Base-by-base conservation (phyloP, 2,329 filamentous ascomycete genomes). In the Aschersonia sp. region DNA sequence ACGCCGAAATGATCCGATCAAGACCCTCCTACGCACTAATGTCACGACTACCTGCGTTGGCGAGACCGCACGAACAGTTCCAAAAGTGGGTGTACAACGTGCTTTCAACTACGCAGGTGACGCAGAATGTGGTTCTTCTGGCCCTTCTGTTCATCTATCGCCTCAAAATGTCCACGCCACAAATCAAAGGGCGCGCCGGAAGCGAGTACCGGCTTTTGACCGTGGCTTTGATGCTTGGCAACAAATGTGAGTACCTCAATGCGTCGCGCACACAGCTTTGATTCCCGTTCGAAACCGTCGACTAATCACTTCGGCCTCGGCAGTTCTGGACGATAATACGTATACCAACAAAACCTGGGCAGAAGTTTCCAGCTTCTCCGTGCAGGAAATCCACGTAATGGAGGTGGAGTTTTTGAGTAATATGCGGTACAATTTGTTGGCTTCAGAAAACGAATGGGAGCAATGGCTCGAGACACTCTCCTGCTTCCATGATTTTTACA, bases 281-380 rank as follows among this genome's bases (percentile, higher is more conserved):
- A 20, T 20, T 20, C 20, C 20, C 20, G 20, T 20, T 20, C 4
- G 29, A 30, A 9, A 38, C 28, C 29, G 5, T 50, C 60, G 63
- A 51, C 63, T 50, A 31, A 30, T 31, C 12, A 12, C 20, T 45
- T 38, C 2, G 4, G 44, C 6, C 7, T 9, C 30, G 32, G n/a
- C 52, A 87, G 83, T 97, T 62, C 70, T 98, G 57, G 92, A 98
- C 61, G 92, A 98, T 65, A 98, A 97, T 64, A 97, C 92, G 0
- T 98, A 98, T 66, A 97, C 92, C 40, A 98, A 98, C 71, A 96
- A 97, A 72, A 98, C 92, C 0, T 98, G 92, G 92, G 92, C 91
- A 2, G 92, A 98, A 58, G 92, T 98, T 9, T 97, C 92, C 1
- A 85, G 86, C 43, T 95, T 98, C 51, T 82, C 86, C 1, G 91